Conservation (phyloP, 2,329 filamentous ascomycete species). For the Trichoderma afroharzianum region DNA sequence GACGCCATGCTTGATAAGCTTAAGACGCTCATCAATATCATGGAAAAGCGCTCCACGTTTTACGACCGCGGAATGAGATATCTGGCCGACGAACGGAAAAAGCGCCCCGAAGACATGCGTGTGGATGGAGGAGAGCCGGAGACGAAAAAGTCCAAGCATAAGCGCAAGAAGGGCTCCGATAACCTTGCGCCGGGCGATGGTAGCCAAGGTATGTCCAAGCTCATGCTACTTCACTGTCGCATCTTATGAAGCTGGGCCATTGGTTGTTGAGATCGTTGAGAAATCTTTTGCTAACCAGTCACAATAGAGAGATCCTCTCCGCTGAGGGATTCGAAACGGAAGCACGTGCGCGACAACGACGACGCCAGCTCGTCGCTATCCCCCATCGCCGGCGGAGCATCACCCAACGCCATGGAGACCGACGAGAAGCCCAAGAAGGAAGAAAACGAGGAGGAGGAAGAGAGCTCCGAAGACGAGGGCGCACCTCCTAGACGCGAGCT, state of each 20-base stretch:
- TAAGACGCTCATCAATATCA: conserved; percentile 60
- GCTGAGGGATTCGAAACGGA: conserved; percentile 50
- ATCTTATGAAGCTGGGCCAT: background rate
- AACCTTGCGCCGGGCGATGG: conserved; percentile 50
- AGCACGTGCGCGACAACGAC: conserved; percentile 49
- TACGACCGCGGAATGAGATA: conserved; percentile 73
- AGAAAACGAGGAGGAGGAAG: conserved; percentile 44
- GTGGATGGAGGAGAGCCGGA: conserved; percentile 45
- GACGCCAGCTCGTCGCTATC: conserved; percentile 60
- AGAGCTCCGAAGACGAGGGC: conserved; percentile 57
- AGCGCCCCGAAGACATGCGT: conserved; percentile 53
- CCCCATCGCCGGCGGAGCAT: conserved; percentile 43
- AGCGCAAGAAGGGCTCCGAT: conserved; percentile 73
- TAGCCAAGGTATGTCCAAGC: conserved; percentile 29
- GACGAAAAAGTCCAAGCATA: conserved; percentile 62
- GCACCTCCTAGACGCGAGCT: conserved; percentile 59
- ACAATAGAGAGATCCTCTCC: conserved; percentile 52
- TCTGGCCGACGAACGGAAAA: conserved; percentile 62
- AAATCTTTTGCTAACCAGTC: background rate
- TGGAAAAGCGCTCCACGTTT: conserved; percentile 63
- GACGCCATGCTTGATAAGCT: conserved; percentile 63
- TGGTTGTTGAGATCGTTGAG: background rate
- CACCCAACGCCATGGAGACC: conserved; percentile 55
- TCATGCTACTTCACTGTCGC: background rate
- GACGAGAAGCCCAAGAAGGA: conserved; percentile 50